Conservation (phyloP, 129 eudicot genomes). For the Flaveria robusta region DNA sequence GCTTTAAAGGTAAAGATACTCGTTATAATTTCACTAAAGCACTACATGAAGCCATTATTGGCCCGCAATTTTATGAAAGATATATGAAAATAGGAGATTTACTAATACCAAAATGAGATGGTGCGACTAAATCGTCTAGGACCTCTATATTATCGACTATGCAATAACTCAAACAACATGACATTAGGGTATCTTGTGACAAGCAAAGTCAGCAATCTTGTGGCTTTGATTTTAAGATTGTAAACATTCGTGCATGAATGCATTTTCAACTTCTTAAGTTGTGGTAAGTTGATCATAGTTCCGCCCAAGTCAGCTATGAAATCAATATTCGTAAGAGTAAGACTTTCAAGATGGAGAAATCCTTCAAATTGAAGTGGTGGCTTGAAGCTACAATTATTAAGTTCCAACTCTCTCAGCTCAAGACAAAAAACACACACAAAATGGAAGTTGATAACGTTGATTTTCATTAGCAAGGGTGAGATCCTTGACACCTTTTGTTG, state of each 20-base stretch:
- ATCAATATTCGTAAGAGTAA: background rate
- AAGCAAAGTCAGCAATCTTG: background rate
- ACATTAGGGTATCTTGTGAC: background rate
- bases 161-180: background rate
- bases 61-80: too few relatives aligned
- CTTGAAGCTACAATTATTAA: background rate
- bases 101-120: too few relatives aligned
- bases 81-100: too few relatives aligned
- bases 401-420: conserved; percentile 5
- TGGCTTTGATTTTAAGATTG: conserved; percentile 18
- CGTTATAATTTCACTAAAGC: too few relatives aligned
- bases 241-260: background rate
- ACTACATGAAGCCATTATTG: too few relatives aligned
- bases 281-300: conserved; percentile 17
- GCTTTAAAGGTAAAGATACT: too few relatives aligned
- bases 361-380: conserved; percentile 18
- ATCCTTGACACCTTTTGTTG: conserved; percentile 24
- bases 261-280: background rate
- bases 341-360: conserved; percentile 10
- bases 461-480: background rate
- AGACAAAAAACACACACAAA: conserved; percentile 8
- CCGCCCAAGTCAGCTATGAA: background rate
- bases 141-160: background rate
- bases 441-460: background rate
- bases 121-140: too few relatives aligned